These are phyloP conservation scores for Nemophila menziesii DNA, from an alignment of 257 asterid species.

Conservation along the genomic window DNA sequence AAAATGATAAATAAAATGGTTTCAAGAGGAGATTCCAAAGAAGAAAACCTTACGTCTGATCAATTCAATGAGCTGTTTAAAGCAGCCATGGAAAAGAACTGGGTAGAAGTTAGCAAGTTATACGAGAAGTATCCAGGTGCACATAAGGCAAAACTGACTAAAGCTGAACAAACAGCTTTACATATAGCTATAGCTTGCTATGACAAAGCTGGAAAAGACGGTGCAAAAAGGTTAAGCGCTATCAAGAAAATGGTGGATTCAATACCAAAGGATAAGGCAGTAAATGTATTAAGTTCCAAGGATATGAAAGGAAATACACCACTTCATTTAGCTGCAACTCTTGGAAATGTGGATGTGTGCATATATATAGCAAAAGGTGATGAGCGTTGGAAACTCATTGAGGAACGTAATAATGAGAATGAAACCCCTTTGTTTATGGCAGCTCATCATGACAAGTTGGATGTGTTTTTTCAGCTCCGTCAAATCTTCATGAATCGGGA, in stretches of 20 bases:
- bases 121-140: too few species aligned
- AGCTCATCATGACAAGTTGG: slow-evolving; percentile 25
- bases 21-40: too few species aligned
- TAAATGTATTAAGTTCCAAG: not conserved
- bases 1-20: too few species aligned
- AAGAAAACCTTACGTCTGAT: too few species aligned
- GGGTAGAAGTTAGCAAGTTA: slow-evolving; percentile 15
- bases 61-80: slow-evolving; percentile 10
- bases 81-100: slow-evolving; percentile 21
- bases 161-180: slow-evolving; percentile 25
- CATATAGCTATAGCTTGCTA: slow-evolving; percentile 11
- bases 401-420: slow-evolving; percentile 8
- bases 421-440: slow-evolving; percentile 42
- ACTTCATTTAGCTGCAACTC: slow-evolving; percentile 39
- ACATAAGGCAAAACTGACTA: not conserved
- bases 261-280: not conserved
- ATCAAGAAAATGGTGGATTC: slow-evolving; percentile 10
- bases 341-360: slow-evolving; percentile 19
- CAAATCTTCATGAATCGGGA: slow-evolving; percentile 5
- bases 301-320: slow-evolving; percentile 35
- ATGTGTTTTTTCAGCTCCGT: not conserved
- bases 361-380: slow-evolving; percentile 4
- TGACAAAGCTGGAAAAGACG: slow-evolving; percentile 6
- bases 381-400: not conserved
- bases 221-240: not conserved